Evolutionary conservation across 306 rosid genomes (phyloP).

Genomic region (Quercus mongolica): DNA sequence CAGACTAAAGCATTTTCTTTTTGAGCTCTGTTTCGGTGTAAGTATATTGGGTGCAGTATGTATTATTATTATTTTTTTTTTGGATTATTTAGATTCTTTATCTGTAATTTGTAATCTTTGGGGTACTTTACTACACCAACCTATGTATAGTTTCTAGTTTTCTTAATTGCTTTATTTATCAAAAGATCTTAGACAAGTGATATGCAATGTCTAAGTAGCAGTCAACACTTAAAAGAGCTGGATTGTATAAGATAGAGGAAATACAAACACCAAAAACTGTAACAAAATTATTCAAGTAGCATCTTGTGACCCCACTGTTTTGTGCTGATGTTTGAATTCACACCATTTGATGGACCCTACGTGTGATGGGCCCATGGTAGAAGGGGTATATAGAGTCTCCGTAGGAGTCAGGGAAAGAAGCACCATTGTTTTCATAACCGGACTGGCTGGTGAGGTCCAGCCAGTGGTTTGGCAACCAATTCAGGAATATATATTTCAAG

Average conservation of each 20-base stretch:
- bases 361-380: background rate
- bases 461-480: no score
- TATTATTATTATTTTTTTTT: background rate
- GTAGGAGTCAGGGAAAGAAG: background rate
- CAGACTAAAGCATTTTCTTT: background rate
- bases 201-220: background rate
- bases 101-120: no score
- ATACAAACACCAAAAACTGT: background rate
- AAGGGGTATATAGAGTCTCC: background rate
- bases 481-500: background rate
- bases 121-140: no score
- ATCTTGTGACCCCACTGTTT: background rate
- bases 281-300: background rate
- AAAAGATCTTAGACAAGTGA: background rate
- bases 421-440: background rate
- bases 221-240: background rate
- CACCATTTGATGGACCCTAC: background rate
- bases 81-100: no score
- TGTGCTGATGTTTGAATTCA: background rate
- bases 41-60: background rate
- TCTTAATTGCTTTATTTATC: background rate
- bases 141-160: no score
- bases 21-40: background rate
- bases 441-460: no score
- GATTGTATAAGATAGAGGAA: background rate